A percentile compares a stretch with the other conserved stretches of the same genome.
Evolutionary conservation across 2,329 filamentous ascomycete genomes (phyloP).

Genomic region (Penicillium brevicompactum): DNA sequence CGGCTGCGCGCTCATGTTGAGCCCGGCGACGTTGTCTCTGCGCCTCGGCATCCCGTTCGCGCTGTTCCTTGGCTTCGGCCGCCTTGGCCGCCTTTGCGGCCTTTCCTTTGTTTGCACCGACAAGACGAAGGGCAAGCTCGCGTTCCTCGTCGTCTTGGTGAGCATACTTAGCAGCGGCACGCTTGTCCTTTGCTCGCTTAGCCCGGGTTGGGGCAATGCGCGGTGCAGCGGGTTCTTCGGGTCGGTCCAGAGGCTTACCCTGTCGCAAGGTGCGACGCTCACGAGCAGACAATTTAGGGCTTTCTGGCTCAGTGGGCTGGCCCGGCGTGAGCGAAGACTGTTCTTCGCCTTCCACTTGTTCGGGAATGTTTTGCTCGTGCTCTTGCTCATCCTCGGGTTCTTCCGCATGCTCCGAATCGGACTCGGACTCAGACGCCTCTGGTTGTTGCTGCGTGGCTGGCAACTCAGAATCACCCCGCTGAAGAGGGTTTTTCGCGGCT

Average conservation of each 20-base stretch:
- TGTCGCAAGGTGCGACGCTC: constrained; percentile 44
- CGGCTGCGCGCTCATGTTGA: constrained; percentile 77
- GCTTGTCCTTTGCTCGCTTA: constrained; percentile 81
- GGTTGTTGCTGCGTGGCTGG: neutral
- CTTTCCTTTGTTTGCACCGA: constrained; percentile 65
- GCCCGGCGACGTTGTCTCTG: constrained; percentile 74
- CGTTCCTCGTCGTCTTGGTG: constrained; percentile 95
- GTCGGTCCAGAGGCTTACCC: constrained; percentile 29
- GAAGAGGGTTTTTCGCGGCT: constrained; percentile 22
- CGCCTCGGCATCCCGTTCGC: constrained; percentile 71
- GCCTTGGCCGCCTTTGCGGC: constrained; percentile 66
- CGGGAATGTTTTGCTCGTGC: constrained; percentile 1
- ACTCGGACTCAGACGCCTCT: constrained; percentile 10
- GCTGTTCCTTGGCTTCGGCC: constrained; percentile 63
- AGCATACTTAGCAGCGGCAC: constrained; percentile 85
- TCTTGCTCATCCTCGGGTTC: constrained; percentile 20
- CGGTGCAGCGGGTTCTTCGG: constrained; percentile 22
- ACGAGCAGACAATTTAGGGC: constrained; percentile 43
- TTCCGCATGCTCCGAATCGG: constrained; percentile 25
- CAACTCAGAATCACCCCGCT: constrained; percentile 17
- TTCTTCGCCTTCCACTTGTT: constrained; percentile 11
- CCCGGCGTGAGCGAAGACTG: constrained; percentile 21
- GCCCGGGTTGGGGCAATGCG: constrained; percentile 58
- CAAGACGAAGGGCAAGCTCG: constrained; percentile 76
- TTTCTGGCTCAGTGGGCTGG: constrained; percentile 28